phyloP scores from a whole-genome alignment of 257 asterid species.

The Solanum ossicruentum region DNA sequence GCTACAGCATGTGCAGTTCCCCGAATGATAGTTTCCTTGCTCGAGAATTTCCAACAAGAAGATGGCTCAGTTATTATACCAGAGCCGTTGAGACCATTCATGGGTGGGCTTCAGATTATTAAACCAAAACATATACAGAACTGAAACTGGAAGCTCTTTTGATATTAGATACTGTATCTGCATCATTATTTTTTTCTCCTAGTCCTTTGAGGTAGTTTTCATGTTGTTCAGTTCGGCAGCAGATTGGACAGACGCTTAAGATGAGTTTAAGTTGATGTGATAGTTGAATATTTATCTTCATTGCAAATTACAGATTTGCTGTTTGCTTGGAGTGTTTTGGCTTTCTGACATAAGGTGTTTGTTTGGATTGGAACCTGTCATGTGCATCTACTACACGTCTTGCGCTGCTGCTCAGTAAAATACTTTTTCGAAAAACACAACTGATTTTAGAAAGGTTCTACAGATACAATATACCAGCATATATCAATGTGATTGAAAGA shows the following conservation, averaged over 20 bases:
- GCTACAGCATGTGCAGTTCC: conserved; percentile 99
- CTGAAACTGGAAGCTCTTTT: background rate
- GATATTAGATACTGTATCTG: background rate
- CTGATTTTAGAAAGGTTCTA: background rate
- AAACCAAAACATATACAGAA: background rate
- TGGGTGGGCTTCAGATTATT: conserved; percentile 45
- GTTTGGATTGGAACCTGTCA: background rate
- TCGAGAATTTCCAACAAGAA: conserved; percentile 92
- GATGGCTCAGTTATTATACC: conserved; percentile 82
- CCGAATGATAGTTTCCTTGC: conserved; percentile 87
- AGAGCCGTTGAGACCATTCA: conserved; percentile 68
- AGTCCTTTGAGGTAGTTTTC: background rate
- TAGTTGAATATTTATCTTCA: background rate
- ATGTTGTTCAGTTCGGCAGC: background rate
- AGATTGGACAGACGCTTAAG: background rate
- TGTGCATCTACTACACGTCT: background rate
- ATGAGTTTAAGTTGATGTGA: background rate
- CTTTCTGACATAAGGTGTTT: background rate
- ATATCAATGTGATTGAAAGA: background rate
- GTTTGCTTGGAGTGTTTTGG: background rate
- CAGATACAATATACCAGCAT: background rate
- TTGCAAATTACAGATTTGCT: background rate
- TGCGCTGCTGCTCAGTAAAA: too few relatives aligned
- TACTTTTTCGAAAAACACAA: too few relatives aligned
- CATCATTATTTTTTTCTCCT: background rate